Percentiles rank a stretch among this genome's conserved stretches.
Evolutionary conservation across 1,284 basidiomycete genomes (phyloP).

Genomic region (Polyporus tsugae): DNA sequence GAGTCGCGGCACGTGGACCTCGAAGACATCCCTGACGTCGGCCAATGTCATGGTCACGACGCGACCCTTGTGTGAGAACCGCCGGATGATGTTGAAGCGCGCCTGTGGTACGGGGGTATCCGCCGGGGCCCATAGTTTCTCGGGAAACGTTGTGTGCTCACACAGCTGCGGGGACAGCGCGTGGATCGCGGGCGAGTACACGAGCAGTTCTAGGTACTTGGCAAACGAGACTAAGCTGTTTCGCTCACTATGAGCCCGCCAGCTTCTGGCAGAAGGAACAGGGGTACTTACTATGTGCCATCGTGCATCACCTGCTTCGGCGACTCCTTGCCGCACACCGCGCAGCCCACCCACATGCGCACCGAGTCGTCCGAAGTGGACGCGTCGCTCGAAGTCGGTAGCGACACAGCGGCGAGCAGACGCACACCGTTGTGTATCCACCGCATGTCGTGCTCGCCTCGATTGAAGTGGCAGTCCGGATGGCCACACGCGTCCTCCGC

Average conservation of each 20-base stretch:
- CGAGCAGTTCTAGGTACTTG: slow-evolving; percentile 71
- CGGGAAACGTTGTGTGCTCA: slow-evolving; percentile 57
- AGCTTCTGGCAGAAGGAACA: not conserved
- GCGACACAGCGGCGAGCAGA: slow-evolving; percentile 47
- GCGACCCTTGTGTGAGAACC: slow-evolving; percentile 53
- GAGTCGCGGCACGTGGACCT: slow-evolving; percentile 64
- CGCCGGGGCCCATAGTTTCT: slow-evolving; percentile 40
- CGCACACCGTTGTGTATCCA: slow-evolving; percentile 59
- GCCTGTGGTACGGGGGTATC: slow-evolving; percentile 47
- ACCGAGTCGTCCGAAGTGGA: slow-evolving; percentile 40
- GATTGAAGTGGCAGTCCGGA: slow-evolving; percentile 50
- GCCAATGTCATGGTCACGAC: slow-evolving; percentile 57
- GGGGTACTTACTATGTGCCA: slow-evolving; percentile 61
- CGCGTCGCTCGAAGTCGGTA: slow-evolving; percentile 12
- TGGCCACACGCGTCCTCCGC: slow-evolving; percentile 50
- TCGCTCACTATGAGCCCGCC: not conserved
- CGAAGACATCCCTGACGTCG: slow-evolving; percentile 62
- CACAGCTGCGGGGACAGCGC: slow-evolving; percentile 54
- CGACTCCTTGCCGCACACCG: slow-evolving; percentile 55
- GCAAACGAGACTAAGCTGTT: slow-evolving; percentile 62
- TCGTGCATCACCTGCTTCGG: slow-evolving; percentile 53
- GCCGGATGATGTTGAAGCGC: slow-evolving; percentile 57
- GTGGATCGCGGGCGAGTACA: slow-evolving; percentile 63
- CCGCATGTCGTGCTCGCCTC: slow-evolving; percentile 55
- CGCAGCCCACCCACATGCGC: slow-evolving; percentile 65